Evolutionary conservation across 768 basidiomycete species (phyloP), one percentile per base, ranked within the genome.

Genomic region (Lactarius trivialis): DNA sequence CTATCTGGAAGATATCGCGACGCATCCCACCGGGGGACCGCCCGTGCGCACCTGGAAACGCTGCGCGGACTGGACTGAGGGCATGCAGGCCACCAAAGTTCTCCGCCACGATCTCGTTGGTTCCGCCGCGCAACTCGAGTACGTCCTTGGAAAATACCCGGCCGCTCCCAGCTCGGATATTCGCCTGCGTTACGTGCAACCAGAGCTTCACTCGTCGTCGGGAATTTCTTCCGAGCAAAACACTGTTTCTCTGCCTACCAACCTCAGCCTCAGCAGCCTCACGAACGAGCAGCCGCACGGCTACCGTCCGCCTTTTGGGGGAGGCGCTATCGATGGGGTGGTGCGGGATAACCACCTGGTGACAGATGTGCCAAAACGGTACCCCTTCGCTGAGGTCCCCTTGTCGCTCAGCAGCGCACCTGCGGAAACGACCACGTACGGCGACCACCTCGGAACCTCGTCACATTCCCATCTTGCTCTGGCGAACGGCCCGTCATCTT

Each of bases 61-160:
- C 45, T 87, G 84, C 69, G 75, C 78, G 17, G 88, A 91, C 69
- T 91, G 89, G 89, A 91, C 88, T 0, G 86, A 89, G 71, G 83
- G 80, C 51, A 79, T 78, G 56, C 87, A 89, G 70, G 88, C 87
- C 8, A 82, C 82, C 19, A 78, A 77, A 9, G 76, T 85, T 32
- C 71, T 89, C 61, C 80, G 81, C 53, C 88, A 91, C 68, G 78
- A 85, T 49, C 75, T 91, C 54, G 76, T 82, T 45, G 88, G 89
- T 50, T 81, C 85, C 37, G 79, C 83, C 3, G 77, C 77, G 24
- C 84, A 86, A 58, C 76, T 90, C 6, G 74, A 77, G 45, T 81
- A 83, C 60, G 73, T 86, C 54, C 73, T 86, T 26, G 78, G 77
- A 63, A 67, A 56, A 19, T 56, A 65, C n/a, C 65, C 65, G 24